Evolutionary conservation across 305 asterid genomes (phyloP).

Genomic region (Andrographis paniculata): DNA sequence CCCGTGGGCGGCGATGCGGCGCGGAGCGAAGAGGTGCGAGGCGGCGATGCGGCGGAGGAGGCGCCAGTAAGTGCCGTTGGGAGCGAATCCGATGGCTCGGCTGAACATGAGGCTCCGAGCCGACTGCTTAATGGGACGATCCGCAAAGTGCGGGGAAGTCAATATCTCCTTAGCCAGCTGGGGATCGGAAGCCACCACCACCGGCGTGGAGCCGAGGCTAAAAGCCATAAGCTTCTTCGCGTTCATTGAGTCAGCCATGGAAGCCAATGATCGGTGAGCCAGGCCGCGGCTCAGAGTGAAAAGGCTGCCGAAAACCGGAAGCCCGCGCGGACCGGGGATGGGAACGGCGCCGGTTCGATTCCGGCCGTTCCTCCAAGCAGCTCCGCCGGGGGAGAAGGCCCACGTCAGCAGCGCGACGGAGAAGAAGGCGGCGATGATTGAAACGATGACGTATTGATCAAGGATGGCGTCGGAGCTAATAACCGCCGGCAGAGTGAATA

Average conservation of each 20-base stretch:
- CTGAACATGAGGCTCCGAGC: slow-evolving; percentile 44
- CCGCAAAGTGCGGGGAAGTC: slow-evolving; percentile 40
- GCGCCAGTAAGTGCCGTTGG: slow-evolving; percentile 59
- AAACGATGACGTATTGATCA: not conserved
- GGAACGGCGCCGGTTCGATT: slow-evolving; percentile 11
- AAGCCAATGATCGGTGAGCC: slow-evolving; percentile 22
- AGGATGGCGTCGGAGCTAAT: not conserved
- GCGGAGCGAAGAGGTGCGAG: slow-evolving; percentile 46
- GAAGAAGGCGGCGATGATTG: not conserved
- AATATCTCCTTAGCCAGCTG: slow-evolving; percentile 36
- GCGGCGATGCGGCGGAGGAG: slow-evolving; percentile 52
- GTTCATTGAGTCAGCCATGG: slow-evolving; percentile 16
- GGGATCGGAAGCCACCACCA: slow-evolving; percentile 44
- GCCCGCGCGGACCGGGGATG: slow-evolving; percentile 27
- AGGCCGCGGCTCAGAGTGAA: slow-evolving; percentile 21
- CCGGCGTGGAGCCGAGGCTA: slow-evolving; percentile 51
- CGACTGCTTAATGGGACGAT: slow-evolving; percentile 56
- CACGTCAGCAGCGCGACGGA: slow-evolving; percentile 13
- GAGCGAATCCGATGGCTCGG: slow-evolving; percentile 71
- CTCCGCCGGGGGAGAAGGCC: slow-evolving; percentile 27
- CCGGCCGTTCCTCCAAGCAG: slow-evolving; percentile 30
- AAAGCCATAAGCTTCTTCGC: slow-evolving; percentile 52
- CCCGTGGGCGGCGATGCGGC: slow-evolving; percentile 43
- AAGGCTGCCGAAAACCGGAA: slow-evolving; percentile 22
- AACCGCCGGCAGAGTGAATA: not conserved